phyloP scores from a whole-genome alignment of 495 filamentous ascomycete species.

The Parathielavia hyrcaniae region DNA sequence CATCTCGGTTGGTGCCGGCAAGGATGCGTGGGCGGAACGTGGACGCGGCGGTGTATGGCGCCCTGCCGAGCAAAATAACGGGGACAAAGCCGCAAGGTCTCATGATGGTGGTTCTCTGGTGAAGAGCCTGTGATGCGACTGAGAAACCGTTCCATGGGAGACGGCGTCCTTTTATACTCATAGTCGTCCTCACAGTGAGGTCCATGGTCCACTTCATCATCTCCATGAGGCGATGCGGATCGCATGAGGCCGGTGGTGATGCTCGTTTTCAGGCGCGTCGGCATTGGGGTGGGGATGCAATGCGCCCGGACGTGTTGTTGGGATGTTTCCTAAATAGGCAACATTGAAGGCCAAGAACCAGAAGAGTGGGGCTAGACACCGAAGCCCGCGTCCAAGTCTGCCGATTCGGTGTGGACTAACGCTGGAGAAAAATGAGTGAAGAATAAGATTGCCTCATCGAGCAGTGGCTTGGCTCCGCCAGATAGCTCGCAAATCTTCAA shows the following conservation, averaged over 20 bases:
- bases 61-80: background rate
- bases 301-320: background rate
- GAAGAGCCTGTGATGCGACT: background rate
- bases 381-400: too few species aligned
- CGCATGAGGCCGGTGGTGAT: too few species aligned
- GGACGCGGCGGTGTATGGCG: background rate
- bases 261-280: too few species aligned
- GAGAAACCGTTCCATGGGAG: background rate
- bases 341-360: background rate
- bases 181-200: too few species aligned
- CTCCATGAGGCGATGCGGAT: too few species aligned
- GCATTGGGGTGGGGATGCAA: too few species aligned
- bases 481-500: too few species aligned
- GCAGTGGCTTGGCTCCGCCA: too few species aligned
- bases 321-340: constrained; percentile 1
- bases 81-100: background rate
- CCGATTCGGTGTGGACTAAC: too few species aligned
- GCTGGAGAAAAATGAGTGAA: too few species aligned
- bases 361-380: too few species aligned
- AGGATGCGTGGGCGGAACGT: background rate
- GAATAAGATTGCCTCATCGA: too few species aligned
- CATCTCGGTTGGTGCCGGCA: background rate
- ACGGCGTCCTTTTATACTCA: background rate
- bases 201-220: background rate
- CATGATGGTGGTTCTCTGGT: background rate